These are phyloP conservation scores for Aphanocladium album DNA, from an alignment of 2,329 filamentous ascomycete species.

Conservation along the genomic window DNA sequence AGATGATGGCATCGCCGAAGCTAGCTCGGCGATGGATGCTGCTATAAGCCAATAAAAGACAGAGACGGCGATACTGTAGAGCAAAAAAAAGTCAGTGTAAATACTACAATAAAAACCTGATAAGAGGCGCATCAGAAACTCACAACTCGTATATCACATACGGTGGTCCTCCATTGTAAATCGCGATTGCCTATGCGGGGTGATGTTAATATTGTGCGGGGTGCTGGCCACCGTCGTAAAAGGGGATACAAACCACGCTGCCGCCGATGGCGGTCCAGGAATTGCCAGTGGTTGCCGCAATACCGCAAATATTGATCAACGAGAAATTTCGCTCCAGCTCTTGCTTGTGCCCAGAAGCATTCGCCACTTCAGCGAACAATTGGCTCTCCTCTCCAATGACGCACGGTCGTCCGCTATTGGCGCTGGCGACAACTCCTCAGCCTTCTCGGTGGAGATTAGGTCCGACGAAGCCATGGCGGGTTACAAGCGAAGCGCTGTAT, in stretches of 20 bases:
- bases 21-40: slow-evolving; percentile 55
- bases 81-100: not conserved
- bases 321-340: slow-evolving; percentile 17
- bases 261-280: slow-evolving; percentile 16
- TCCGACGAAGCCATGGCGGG: no score
- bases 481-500: no score
- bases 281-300: slow-evolving; percentile 16
- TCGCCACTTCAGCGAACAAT: not conserved
- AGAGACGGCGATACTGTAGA: slow-evolving; percentile 29
- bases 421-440: not conserved
- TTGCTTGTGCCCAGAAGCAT: slow-evolving; percentile 16
- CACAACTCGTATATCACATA: slow-evolving; percentile 59
- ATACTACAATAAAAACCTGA: not conserved
- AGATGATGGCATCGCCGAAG: slow-evolving; percentile 56
- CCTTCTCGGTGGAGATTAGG: not conserved
- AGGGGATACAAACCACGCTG: slow-evolving; percentile 9
- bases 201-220: not conserved
- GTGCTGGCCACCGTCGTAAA: not conserved
- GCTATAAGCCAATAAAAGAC: slow-evolving; percentile 55
- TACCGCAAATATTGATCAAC: slow-evolving; percentile 15
- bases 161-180: slow-evolving; percentile 57
- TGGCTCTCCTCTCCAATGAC: not conserved
- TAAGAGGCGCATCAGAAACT: not conserved
- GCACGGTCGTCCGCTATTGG: not conserved
- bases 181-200: slow-evolving; percentile 31